Base-by-base conservation (phyloP, 2,329 filamentous ascomycete species). In the Aspergillus latus region DNA sequence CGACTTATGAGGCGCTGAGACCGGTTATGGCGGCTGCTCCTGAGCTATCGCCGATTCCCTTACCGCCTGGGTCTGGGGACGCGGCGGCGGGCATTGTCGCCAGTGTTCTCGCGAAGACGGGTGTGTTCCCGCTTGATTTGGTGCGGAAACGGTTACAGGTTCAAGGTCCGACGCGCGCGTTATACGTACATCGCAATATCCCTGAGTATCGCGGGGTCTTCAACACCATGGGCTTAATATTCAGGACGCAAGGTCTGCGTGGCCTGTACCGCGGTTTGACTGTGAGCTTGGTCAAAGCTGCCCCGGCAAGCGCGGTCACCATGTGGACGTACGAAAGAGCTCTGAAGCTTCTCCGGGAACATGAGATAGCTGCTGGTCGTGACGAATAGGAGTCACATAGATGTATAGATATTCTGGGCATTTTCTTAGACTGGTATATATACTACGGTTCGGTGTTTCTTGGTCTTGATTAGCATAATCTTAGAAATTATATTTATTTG, bases 111-210 rank as follows among this genome's bases (percentile, higher is more conserved):
- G 88, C 91, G 43, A 99, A 99, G 77, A 95, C 92, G 32, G 85
- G 84, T 1, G 90, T 97, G 9, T 99, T 97, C 65, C 94, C 94
- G 13, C 80, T 99, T 26, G 94, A 99, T 71, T 85, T 96, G 29
- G 90, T 97, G 36, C 81, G 94, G 62, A 99, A 97, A 78, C 82
- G 94, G 46, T 82, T 99, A 63, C 94, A 99, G 75, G 92, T 99
- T 3, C 94, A 99, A 73, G 94, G 94, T 0, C 94, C 94, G 1
- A 96, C 89, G 58, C 81, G 92, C 59, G 76, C 76, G 37, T 80
- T 80, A 61, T 99, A 97, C 71, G 85, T 93, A 13, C 89, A 95
- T 73, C 84, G 85, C 66, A 91, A 96, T 67, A 96, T 97, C 8
- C 94, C 94, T 1, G 86, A 88, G 64, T 97, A 97, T 68, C 79